Conservation (phyloP, 73 alveolate species). For the Tetrahymena malaccensis region DNA sequence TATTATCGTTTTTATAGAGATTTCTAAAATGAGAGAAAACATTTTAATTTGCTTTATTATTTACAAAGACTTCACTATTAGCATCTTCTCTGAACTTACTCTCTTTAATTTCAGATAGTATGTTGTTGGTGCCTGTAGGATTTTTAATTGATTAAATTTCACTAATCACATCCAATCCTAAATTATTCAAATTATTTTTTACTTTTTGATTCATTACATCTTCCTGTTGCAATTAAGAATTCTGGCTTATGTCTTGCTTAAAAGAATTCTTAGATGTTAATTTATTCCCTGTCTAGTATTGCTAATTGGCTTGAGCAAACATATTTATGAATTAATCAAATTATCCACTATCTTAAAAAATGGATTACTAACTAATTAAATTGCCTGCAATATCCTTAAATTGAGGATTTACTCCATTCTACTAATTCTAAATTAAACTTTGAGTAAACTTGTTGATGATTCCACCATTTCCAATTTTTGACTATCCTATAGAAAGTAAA, state of each 20-base stretch:
- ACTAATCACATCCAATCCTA: not conserved
- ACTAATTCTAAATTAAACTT: not conserved
- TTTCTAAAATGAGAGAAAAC: not conserved
- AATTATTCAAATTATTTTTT: not conserved
- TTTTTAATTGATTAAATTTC: not conserved
- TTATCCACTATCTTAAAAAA: not conserved
- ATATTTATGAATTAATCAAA: not conserved
- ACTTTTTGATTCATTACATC: not conserved
- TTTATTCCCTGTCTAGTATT: not conserved
- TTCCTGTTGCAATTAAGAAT: not conserved
- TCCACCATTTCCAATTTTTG: not conserved
- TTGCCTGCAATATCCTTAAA: not conserved
- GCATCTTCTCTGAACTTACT: not conserved
- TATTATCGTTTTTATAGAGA: not conserved
- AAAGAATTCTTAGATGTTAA: not conserved
- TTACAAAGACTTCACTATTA: not conserved
- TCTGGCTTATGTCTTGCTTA: not conserved
- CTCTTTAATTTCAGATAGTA: not conserved
- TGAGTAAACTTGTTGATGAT: not conserved
- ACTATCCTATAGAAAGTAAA: not conserved
- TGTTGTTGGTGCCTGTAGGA: not conserved
- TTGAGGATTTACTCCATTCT: not conserved
- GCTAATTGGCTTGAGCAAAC: not conserved
- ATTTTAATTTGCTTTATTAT: too few relatives aligned
- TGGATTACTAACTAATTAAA: not conserved